Conservation (phyloP, 257 asterid genomes). For the Ligustrum vulgare region DNA sequence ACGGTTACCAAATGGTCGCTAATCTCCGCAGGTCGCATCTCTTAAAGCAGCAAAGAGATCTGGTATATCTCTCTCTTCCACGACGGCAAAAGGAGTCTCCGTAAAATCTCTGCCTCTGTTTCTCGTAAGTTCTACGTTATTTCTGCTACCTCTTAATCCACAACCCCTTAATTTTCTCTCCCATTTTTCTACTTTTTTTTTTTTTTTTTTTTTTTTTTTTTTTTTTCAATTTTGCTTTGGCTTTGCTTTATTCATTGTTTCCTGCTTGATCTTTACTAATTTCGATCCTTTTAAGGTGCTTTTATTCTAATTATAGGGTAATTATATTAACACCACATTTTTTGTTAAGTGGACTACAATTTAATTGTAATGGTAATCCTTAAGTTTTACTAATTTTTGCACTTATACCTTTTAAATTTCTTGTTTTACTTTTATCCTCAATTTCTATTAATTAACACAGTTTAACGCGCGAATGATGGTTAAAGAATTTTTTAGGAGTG, state of each 20-base stretch:
- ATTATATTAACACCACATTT: too few relatives aligned
- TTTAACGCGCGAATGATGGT: too few relatives aligned
- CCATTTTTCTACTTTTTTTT: background rate
- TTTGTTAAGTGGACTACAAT: too few relatives aligned
- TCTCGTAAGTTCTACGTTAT: constrained; percentile 17
- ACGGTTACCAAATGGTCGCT: too few relatives aligned
- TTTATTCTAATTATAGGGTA: constrained; percentile 1
- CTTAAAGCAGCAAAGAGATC: constrained; percentile 24
- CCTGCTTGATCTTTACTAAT: background rate
- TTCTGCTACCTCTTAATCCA: background rate
- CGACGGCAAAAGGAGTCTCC: constrained; percentile 29
- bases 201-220: background rate
- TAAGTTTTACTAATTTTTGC: too few relatives aligned
- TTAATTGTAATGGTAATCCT: too few relatives aligned
- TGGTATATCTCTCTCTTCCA: constrained; percentile 24
- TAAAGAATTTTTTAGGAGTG: too few relatives aligned
- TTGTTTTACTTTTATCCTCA: too few relatives aligned
- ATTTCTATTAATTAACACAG: too few relatives aligned
- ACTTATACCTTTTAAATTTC: too few relatives aligned
- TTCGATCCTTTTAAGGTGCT: constrained; percentile 6
- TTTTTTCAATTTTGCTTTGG: background rate
- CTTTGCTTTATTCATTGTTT: background rate
- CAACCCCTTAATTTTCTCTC: constrained; percentile 5
- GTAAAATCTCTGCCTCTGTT: constrained; percentile 24
- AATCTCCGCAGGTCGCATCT: background rate